Conservation (phyloP, 306 rosid genomes). For the Echinosophora koreensis region DNA sequence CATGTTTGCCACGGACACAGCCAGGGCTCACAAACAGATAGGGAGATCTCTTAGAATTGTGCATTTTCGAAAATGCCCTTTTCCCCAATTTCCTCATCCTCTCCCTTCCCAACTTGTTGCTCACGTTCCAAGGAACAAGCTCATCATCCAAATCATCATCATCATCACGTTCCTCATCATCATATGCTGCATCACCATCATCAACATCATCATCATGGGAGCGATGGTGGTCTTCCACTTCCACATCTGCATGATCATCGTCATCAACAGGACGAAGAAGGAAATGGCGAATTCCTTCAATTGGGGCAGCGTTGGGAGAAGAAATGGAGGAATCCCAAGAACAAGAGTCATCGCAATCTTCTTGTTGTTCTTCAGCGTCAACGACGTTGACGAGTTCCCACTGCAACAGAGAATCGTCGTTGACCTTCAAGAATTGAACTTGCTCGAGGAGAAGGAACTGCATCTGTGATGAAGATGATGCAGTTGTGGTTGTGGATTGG, state of each 20-base stretch:
- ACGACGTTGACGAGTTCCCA: slow-evolving; percentile 62
- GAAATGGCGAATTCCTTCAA: slow-evolving; percentile 24
- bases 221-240: neutral
- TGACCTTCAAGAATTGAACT: slow-evolving; percentile 54
- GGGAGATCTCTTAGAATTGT: slow-evolving; percentile 67
- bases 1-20: slow-evolving; percentile 91
- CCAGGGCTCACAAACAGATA: slow-evolving; percentile 72
- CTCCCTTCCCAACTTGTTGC: slow-evolving; percentile 70
- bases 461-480: slow-evolving; percentile 27
- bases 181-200: neutral
- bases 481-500: slow-evolving; percentile 42
- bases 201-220: neutral
- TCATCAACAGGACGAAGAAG: slow-evolving; percentile 27
- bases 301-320: slow-evolving; percentile 22
- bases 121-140: slow-evolving; percentile 84
- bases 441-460: slow-evolving; percentile 56
- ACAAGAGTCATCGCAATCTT: slow-evolving; percentile 2
- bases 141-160: slow-evolving; percentile 74
- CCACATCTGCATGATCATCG: neutral
- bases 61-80: slow-evolving; percentile 74
- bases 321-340: slow-evolving; percentile 44
- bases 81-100: slow-evolving; percentile 96
- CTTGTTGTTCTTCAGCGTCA: slow-evolving; percentile 43
- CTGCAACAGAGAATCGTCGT: slow-evolving; percentile 56
- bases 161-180: neutral